Percentiles rank a stretch among this genome's conserved stretches.
These are phyloP conservation scores for Starmerella lactis-condensi DNA, from an alignment of 805 yeast species.

Conservation along the genomic window DNA sequence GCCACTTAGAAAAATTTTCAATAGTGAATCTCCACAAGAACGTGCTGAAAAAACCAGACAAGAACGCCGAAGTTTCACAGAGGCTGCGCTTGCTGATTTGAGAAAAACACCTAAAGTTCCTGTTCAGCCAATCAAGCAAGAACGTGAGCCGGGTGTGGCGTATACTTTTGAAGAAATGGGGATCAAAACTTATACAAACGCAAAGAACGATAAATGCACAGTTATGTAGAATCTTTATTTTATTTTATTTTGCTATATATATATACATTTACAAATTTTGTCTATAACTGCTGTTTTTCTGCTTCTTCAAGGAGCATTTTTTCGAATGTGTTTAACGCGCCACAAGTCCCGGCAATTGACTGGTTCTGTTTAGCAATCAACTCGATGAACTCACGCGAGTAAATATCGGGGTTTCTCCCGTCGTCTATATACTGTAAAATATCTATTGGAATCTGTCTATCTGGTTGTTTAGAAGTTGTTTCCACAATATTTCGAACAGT, in stretches of 20 bases:
- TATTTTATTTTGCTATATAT: not conserved
- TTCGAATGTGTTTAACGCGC: conserved; percentile 43
- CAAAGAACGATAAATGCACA: conserved; percentile 13
- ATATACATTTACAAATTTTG: not conserved
- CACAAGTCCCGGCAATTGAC: conserved; percentile 64
- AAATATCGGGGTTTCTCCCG: conserved; percentile 92
- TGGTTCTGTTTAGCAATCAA: conserved; percentile 82
- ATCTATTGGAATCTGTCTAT: conserved; percentile 39
- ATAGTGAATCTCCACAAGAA: conserved; percentile 9
- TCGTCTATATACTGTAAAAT: conserved; percentile 85
- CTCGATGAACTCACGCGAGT: conserved; percentile 90
- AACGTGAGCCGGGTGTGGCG: conserved; percentile 16
- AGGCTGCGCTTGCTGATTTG: conserved; percentile 10
- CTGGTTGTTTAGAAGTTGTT: conserved; percentile 10
- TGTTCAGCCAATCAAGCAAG: conserved; percentile 11
- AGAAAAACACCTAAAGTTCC: conserved; percentile 12
- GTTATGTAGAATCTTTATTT: conserved; percentile 4
- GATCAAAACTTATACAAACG: conserved; percentile 11
- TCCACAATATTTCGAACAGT: conserved; percentile 12
- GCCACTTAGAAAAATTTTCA: conserved; percentile 13
- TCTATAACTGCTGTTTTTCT: conserved; percentile 22
- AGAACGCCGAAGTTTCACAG: conserved; percentile 13
- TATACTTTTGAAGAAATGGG: conserved; percentile 20
- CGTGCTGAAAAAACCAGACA: conserved; percentile 9
- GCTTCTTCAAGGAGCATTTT: conserved; percentile 38